Evolutionary conservation across 345 rosid genomes (phyloP).

Genomic region (Lenwebbia sp.): DNA sequence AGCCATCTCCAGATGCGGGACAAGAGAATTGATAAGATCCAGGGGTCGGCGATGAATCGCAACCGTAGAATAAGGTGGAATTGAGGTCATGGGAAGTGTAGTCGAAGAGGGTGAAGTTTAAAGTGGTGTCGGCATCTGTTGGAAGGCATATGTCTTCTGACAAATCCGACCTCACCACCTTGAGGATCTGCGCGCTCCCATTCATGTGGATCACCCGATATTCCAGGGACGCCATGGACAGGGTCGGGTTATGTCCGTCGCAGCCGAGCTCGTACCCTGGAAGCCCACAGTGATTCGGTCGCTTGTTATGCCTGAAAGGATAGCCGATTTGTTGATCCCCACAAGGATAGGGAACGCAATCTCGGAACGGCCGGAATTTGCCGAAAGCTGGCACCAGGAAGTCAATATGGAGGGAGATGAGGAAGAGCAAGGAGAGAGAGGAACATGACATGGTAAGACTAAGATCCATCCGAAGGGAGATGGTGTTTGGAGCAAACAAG

Average conservation of each 20-base stretch:
- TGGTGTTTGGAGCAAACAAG: not conserved
- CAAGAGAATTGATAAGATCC: not conserved
- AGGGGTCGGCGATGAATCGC: fast-evolving
- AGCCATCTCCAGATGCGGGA: fast-evolving
- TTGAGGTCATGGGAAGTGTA: not conserved
- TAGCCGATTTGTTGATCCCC: not conserved
- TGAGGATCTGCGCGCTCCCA: fast-evolving
- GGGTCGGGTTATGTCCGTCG: not conserved
- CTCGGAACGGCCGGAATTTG: fast-evolving
- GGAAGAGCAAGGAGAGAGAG: not conserved
- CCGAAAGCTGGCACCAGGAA: not conserved
- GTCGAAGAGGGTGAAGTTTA: not conserved
- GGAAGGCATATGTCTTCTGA: not conserved
- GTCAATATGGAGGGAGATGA: not conserved
- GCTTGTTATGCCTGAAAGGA: not conserved
- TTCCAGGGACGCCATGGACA: not conserved
- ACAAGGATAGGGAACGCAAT: not conserved
- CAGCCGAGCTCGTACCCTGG: too few species aligned
- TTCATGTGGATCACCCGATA: not conserved
- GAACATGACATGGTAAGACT: too few species aligned
- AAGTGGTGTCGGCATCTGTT: not conserved
- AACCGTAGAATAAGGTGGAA: not conserved
- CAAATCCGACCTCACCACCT: not conserved
- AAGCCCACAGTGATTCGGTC: too few species aligned
- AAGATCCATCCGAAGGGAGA: not conserved